Conservation (phyloP, 1,284 basidiomycete genomes). For the Laetiporus sulphureus region DNA sequence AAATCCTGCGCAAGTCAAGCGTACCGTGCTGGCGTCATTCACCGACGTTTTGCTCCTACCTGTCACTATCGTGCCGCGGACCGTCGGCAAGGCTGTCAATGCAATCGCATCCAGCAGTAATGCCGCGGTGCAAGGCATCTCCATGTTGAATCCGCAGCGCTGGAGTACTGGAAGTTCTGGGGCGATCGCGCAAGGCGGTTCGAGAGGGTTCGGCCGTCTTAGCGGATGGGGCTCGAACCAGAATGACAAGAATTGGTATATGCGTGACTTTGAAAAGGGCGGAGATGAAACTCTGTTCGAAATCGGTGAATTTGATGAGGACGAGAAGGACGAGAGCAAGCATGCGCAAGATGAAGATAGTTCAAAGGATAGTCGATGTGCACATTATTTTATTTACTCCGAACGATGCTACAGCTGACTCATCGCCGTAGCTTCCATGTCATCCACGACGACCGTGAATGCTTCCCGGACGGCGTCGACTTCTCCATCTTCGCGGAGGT, state of each 20-base stretch:
- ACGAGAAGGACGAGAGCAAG: slow-evolving; percentile 27
- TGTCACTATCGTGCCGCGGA: slow-evolving; percentile 92
- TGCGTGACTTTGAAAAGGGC: slow-evolving; percentile 35
- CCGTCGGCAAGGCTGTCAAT: slow-evolving; percentile 59
- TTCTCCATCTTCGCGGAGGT: slow-evolving; percentile 16
- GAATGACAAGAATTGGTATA: slow-evolving; percentile 28
- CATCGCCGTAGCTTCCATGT: slow-evolving; percentile 15
- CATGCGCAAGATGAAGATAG: slow-evolving; percentile 14
- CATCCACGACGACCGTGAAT: slow-evolving; percentile 14
- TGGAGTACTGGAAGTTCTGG: slow-evolving; percentile 43
- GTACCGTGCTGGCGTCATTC: slow-evolving; percentile 89
- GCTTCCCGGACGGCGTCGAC: slow-evolving; percentile 10
- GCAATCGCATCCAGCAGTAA: slow-evolving; percentile 64
- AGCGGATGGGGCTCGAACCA: slow-evolving; percentile 12
- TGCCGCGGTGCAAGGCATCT: slow-evolving; percentile 77
- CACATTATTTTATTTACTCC: background rate
- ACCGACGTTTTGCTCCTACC: slow-evolving; percentile 86
- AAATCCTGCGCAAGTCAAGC: slow-evolving; percentile 89
- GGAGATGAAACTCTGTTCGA: slow-evolving; percentile 51
- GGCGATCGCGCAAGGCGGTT: slow-evolving; percentile 9
- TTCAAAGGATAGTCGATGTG: slow-evolving; percentile 16
- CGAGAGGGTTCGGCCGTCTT: slow-evolving; percentile 14
- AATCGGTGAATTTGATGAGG: slow-evolving; percentile 49
- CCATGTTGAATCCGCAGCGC: slow-evolving; percentile 82
- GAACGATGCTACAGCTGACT: background rate